A percentile compares a stretch with the other conserved stretches of the same genome.
Evolutionary conservation across 2,329 filamentous ascomycete species (phyloP).

Genomic region (Aschersonia sp.): DNA sequence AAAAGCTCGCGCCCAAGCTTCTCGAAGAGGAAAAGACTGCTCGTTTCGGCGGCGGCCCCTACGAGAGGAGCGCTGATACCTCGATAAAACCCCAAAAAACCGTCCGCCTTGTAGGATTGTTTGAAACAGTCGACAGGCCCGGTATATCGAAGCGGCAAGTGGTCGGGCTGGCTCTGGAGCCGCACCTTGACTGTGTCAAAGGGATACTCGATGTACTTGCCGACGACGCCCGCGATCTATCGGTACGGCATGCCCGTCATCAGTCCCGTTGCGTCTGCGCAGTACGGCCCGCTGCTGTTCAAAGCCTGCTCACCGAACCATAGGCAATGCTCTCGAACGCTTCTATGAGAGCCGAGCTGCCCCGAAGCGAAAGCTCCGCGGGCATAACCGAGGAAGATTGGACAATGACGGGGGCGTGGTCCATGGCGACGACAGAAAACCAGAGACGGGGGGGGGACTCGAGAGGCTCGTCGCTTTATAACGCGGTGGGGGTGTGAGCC

Average conservation of each 20-base stretch:
- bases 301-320: constrained; percentile 53
- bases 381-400: constrained; percentile 9
- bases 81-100: constrained; percentile 71
- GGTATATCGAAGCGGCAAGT: constrained; percentile 64
- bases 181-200: constrained; percentile 98
- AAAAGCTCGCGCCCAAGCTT: constrained; percentile 55
- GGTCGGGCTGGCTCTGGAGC: constrained; percentile 86
- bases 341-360: constrained; percentile 37
- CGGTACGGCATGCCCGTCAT: not conserved
- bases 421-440: constrained; percentile 9
- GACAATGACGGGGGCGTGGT: constrained; percentile 15
- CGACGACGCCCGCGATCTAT: constrained; percentile 68
- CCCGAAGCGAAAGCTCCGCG: constrained; percentile 14
- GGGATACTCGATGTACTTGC: constrained; percentile 95
- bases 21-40: constrained; percentile 87
- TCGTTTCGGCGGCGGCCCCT: constrained; percentile 84
- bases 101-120: constrained; percentile 68
- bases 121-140: constrained; percentile 90
- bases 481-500: not conserved
- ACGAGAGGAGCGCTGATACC: constrained; percentile 85
- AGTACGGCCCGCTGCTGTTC: not conserved
- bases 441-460: not conserved
- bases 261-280: not conserved
- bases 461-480: not conserved
- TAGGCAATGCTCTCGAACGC: constrained; percentile 78